Evolutionary conservation across 495 filamentous ascomycete species (phyloP).

Genomic region (Penicillium lagena): DNA sequence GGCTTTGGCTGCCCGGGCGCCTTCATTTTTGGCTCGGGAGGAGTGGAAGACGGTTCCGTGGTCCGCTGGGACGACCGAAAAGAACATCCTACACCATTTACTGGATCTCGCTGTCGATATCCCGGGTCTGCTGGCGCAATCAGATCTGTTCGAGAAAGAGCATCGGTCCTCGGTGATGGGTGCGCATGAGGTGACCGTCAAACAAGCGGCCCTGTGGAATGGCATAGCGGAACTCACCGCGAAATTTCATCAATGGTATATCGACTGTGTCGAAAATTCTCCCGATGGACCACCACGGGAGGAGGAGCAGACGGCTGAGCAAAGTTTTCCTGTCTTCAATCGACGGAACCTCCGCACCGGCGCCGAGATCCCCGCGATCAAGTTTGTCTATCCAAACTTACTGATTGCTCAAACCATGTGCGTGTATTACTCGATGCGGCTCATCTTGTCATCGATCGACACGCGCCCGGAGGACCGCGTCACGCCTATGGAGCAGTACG

Average conservation of each 20-base stretch:
- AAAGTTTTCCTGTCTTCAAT: constrained; percentile 33
- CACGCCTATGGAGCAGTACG: constrained; percentile 29
- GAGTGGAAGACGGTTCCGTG: constrained; percentile 42
- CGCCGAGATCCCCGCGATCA: constrained; percentile 25
- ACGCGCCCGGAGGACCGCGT: constrained; percentile 27
- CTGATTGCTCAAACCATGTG: constrained; percentile 40
- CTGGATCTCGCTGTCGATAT: constrained; percentile 36
- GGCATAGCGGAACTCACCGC: constrained; percentile 26
- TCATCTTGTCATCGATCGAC: constrained; percentile 35
- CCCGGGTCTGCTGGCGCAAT: constrained; percentile 24
- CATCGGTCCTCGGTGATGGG: constrained; percentile 15
- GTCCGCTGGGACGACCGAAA: constrained; percentile 32
- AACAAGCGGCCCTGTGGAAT: constrained; percentile 33
- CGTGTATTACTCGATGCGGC: constrained; percentile 28
- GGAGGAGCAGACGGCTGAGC: constrained; percentile 14
- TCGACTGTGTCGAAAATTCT: constrained; percentile 26
- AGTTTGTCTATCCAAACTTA: constrained; percentile 32
- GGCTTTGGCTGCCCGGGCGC: constrained; percentile 22
- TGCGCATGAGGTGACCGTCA: constrained; percentile 29
- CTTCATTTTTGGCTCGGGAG: constrained; percentile 31
- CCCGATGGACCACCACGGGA: constrained; percentile 29
- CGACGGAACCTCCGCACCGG: constrained; percentile 35
- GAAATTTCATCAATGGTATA: constrained; percentile 29
- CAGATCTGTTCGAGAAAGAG: constrained; percentile 24
- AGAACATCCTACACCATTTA: constrained; percentile 36